Conservation (phyloP, 768 basidiomycete genomes). For the Butyriboletus loyo region DNA sequence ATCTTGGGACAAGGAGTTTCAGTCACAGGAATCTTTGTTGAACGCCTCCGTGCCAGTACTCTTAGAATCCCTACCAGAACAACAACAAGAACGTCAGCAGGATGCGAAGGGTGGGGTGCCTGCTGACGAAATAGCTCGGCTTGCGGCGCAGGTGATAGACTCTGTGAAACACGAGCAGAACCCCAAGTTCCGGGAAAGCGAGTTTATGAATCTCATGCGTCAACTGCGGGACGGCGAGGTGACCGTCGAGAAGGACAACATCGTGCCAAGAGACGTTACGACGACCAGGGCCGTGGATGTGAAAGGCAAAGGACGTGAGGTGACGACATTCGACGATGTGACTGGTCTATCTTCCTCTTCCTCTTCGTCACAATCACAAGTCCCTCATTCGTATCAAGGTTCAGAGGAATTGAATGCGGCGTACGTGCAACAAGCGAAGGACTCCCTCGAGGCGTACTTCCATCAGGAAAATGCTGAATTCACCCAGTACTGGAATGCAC, state of each 20-base stretch:
- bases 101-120: constrained; percentile 27
- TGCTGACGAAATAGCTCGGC: constrained; percentile 70
- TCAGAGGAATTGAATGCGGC: constrained; percentile 16
- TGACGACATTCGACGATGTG: constrained; percentile 7
- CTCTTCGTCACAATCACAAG: constrained; percentile 8
- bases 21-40: constrained; percentile 48
- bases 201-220: constrained; percentile 83
- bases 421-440: constrained; percentile 25
- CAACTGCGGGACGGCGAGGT: constrained; percentile 78
- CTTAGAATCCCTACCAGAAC: constrained; percentile 7
- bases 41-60: constrained; percentile 16
- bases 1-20: constrained; percentile 66
- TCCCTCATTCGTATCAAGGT: constrained; percentile 17
- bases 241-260: constrained; percentile 72
- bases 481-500: constrained; percentile 54
- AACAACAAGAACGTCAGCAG: constrained; percentile 8
- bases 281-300: constrained; percentile 34
- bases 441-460: constrained; percentile 67
- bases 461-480: constrained; percentile 69
- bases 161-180: constrained; percentile 73
- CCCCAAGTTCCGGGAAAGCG: constrained; percentile 81
- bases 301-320: constrained; percentile 67
- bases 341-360: constrained; percentile 1
- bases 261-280: constrained; percentile 53
- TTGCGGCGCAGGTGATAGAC: constrained; percentile 75